These are phyloP conservation scores for Leptographium procerum DNA, from an alignment of 2,329 filamentous ascomycete species.

Conservation along the genomic window DNA sequence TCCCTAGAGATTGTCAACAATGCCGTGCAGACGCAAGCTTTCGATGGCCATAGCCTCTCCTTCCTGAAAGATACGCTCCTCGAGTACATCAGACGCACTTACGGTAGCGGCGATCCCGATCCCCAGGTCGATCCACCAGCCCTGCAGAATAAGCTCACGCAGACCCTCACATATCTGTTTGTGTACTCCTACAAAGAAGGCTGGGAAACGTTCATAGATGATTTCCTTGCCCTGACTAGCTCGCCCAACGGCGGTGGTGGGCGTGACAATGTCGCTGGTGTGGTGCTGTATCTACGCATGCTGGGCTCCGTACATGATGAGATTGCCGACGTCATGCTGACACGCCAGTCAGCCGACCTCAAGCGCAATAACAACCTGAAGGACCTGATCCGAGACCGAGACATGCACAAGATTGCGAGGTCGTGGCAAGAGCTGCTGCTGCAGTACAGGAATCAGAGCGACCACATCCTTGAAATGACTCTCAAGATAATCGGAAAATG, in stretches of 20 bases:
- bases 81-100: conserved; percentile 67
- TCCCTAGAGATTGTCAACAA: conserved; percentile 90
- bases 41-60: conserved; percentile 60
- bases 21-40: conserved; percentile 67
- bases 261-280: conserved; percentile 61
- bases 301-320: conserved; percentile 90
- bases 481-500: conserved; percentile 89
- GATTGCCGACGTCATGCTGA: conserved; percentile 84
- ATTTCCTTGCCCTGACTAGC: conserved; percentile 68
- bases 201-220: conserved; percentile 86
- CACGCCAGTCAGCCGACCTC: conserved; percentile 64
- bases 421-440: conserved; percentile 88
- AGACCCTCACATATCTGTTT: conserved; percentile 91
- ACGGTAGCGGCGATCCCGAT: conserved; percentile 38
- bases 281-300: conserved; percentile 79
- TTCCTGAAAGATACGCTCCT: conserved; percentile 74
- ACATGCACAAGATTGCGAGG: conserved; percentile 76
- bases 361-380: conserved; percentile 85
- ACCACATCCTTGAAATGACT: conserved; percentile 72
- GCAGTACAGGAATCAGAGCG: conserved; percentile 60
- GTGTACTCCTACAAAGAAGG: conserved; percentile 72
- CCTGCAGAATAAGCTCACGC: conserved; percentile 94
- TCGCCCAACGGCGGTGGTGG: conserved; percentile 45
- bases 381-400: conserved; percentile 74
- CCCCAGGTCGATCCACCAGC: conserved; percentile 56